Percentiles rank a stretch among this genome's conserved stretches.
phyloP scores from a whole-genome alignment of 129 eudicot species.

The Solidago caesia region DNA sequence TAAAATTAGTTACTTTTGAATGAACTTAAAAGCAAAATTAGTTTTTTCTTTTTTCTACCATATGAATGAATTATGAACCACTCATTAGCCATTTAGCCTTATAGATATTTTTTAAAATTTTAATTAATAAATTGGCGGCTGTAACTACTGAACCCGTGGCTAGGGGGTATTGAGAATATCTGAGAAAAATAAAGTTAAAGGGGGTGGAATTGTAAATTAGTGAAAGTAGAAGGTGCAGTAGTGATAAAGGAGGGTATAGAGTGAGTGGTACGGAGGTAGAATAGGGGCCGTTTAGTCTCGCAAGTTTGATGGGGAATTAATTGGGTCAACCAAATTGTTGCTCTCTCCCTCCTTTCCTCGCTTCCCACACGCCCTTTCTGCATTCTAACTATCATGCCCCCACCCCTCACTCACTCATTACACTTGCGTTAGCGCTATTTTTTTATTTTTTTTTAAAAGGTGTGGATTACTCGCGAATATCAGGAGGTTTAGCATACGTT shows the following conservation, averaged over 20 bases:
- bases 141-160: constrained; percentile 2
- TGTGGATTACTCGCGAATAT: no score
- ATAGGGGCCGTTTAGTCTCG: not conserved
- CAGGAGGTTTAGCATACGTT: no score
- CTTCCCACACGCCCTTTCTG: constrained; percentile 48
- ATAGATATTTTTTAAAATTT: not conserved
- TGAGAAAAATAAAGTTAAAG: constrained; percentile 7
- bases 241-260: not conserved
- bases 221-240: not conserved
- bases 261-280: not conserved
- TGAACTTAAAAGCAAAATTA: no score
- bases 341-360: constrained; percentile 18
- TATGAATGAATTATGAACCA: not conserved
- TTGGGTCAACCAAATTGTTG: constrained; percentile 21
- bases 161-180: constrained; percentile 7
- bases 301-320: not conserved
- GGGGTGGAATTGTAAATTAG: not conserved
- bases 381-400: constrained; percentile 38
- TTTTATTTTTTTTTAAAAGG: no score
- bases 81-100: constrained; percentile 10
- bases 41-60: no score
- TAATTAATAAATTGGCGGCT: not conserved
- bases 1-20: no score
- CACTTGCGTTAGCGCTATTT: no score
- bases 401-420: constrained; percentile 7